A percentile compares a stretch with the other conserved stretches of the same genome.
These are phyloP conservation scores for Rhodotorula sp. DNA, from an alignment of 1,284 basidiomycete species.

Conservation along the genomic window DNA sequence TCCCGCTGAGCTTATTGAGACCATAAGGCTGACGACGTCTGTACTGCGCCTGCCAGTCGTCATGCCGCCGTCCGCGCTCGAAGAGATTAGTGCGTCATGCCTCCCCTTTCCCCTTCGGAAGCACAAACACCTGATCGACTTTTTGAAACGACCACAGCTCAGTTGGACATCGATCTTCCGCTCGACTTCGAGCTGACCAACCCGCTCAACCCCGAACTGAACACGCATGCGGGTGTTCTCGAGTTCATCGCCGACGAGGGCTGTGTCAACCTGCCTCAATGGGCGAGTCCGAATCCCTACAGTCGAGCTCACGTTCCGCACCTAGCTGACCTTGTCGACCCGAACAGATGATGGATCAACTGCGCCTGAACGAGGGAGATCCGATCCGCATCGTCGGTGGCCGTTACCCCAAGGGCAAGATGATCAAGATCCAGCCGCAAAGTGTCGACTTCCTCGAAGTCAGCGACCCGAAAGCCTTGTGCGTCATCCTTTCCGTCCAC, in stretches of 20 bases:
- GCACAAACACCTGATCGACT: background rate
- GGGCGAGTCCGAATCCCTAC: constrained; percentile 57
- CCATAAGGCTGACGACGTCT: background rate
- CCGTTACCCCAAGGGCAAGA: constrained; percentile 85
- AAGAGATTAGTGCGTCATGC: constrained; percentile 64
- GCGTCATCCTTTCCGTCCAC: constrained; percentile 50
- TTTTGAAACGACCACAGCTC: constrained; percentile 52
- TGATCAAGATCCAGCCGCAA: constrained; percentile 97
- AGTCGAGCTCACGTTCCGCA: background rate
- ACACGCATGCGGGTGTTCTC: constrained; percentile 92
- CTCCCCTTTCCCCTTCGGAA: background rate
- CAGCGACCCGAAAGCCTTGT: constrained; percentile 93
- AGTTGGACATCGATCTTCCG: constrained; percentile 84
- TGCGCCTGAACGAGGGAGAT: constrained; percentile 90
- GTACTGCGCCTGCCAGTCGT: constrained; percentile 57
- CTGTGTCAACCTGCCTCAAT: constrained; percentile 89
- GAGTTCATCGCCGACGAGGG: constrained; percentile 99
- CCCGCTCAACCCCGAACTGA: constrained; percentile 74
- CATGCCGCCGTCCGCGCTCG: constrained; percentile 93
- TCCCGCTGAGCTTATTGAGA: background rate
- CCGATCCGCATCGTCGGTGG: constrained; percentile 87
- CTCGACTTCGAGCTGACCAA: constrained; percentile 97
- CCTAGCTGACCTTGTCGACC: background rate
- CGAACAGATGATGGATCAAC: constrained; percentile 89
- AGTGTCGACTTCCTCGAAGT: constrained; percentile 89